Conservation (phyloP, 805 yeast species). For the Barnettozyma pratensis region DNA sequence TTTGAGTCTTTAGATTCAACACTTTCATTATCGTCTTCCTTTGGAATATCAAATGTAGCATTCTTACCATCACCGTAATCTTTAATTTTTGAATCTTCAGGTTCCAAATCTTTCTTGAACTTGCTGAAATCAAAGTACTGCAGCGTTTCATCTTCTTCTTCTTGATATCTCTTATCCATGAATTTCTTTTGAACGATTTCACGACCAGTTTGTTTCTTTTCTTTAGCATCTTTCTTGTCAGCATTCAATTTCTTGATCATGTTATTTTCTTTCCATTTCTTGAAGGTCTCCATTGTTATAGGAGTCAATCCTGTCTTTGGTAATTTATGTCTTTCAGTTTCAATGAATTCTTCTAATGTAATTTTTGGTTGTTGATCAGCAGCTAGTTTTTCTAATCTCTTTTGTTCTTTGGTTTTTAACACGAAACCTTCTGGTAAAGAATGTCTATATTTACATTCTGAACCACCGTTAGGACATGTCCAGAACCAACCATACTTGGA, state of each 20-base stretch:
- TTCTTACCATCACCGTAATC: constrained; percentile 13
- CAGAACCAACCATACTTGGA: constrained; percentile 99
- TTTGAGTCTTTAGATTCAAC: constrained; percentile 3
- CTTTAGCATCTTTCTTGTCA: constrained; percentile 29
- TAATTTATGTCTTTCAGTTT: constrained; percentile 82
- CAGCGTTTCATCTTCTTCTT: constrained; percentile 5
- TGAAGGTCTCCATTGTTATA: constrained; percentile 75
- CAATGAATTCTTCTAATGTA: constrained; percentile 92
- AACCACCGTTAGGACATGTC: constrained; percentile 94
- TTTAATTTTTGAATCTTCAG: constrained; percentile 14
- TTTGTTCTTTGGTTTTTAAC: constrained; percentile 94
- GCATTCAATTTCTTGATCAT: constrained; percentile 47
- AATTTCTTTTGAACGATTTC: constrained; percentile 62
- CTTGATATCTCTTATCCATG: constrained; percentile 26
- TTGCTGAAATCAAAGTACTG: constrained; percentile 38
- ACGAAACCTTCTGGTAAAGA: constrained; percentile 96
- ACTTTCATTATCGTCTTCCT: constrained; percentile 24
- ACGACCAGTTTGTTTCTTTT: constrained; percentile 55
- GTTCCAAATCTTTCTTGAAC: constrained; percentile 24
- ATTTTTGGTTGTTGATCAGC: constrained; percentile 81
- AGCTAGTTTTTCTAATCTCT: constrained; percentile 81
- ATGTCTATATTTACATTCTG: constrained; percentile 89
- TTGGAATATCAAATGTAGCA: constrained; percentile 28
- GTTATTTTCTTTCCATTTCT: constrained; percentile 76
- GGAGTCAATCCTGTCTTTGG: constrained; percentile 76